Percentiles rank a stretch among this genome's conserved stretches.
phyloP scores from a whole-genome alignment of 108 stramenopile genomes.

The Cyclotella atomus region DNA sequence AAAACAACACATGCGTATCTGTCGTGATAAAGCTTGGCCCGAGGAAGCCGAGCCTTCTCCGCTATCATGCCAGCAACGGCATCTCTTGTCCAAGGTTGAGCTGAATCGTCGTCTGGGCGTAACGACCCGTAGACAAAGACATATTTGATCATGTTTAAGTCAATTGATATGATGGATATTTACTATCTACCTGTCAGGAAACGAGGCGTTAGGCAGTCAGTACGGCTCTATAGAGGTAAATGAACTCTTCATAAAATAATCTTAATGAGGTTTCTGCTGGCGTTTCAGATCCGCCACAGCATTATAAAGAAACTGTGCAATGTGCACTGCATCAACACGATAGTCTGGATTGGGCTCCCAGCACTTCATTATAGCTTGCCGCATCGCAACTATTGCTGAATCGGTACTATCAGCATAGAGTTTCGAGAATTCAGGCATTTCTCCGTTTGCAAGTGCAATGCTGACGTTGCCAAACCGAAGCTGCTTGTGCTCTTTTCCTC shows the following conservation, averaged over 20 bases:
- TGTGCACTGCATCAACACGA: slow-evolving; percentile 58
- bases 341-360: slow-evolving; percentile 60
- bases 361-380: slow-evolving; percentile 69
- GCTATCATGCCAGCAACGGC: slow-evolving; percentile 3
- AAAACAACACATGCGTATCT: slow-evolving; percentile 13
- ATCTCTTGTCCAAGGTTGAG: slow-evolving; percentile 14
- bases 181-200: too few relatives aligned
- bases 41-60: background rate
- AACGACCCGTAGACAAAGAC: slow-evolving; percentile 17
- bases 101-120: slow-evolving; percentile 21
- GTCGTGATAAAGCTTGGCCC: slow-evolving; percentile 5
- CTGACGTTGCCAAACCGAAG: slow-evolving; percentile 58
- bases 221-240: background rate
- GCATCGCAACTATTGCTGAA: slow-evolving; percentile 66
- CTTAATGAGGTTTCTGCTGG: background rate
- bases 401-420: slow-evolving; percentile 49
- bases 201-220: too few relatives aligned
- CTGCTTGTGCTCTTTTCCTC: slow-evolving; percentile 65
- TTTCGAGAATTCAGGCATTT: slow-evolving; percentile 60
- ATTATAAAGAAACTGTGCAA: slow-evolving; percentile 42
- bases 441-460: slow-evolving; percentile 56
- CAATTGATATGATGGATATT: too few relatives aligned
- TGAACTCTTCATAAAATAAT: background rate
- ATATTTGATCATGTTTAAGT: too few relatives aligned
- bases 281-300: background rate